Evolutionary conservation across 352 stramenopile genomes (phyloP).

Genomic region (Globisporangium takayamanum): DNA sequence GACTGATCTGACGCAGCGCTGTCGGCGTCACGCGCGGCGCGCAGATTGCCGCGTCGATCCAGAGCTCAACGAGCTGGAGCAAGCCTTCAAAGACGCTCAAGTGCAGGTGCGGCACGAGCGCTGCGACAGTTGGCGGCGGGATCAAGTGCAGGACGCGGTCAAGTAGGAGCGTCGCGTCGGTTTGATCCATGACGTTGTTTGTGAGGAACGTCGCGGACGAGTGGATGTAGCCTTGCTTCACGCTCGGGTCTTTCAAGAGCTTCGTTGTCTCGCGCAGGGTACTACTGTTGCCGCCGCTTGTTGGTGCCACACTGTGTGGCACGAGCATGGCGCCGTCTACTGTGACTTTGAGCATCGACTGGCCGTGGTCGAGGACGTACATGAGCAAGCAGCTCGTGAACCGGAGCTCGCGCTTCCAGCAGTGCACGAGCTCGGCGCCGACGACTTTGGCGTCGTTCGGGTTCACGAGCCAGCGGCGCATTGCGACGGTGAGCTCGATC

Average conservation of each 20-base stretch:
- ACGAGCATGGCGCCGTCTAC: slow-evolving; percentile 49
- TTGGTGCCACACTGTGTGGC: slow-evolving; percentile 19
- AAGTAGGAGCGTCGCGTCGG: slow-evolving; percentile 64
- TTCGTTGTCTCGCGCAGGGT: slow-evolving; percentile 10
- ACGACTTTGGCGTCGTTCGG: slow-evolving; percentile 50
- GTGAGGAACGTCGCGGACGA: slow-evolving; percentile 67
- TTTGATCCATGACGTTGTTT: slow-evolving; percentile 44
- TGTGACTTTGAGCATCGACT: slow-evolving; percentile 65
- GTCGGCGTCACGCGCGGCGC: slow-evolving; percentile 45
- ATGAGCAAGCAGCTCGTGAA: slow-evolving; percentile 79
- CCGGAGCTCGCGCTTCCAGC: slow-evolving; percentile 79
- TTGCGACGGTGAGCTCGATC: slow-evolving; percentile 75
- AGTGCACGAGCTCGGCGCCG: slow-evolving; percentile 64
- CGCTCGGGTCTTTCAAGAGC: slow-evolving; percentile 33
- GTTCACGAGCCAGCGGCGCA: slow-evolving; percentile 73
- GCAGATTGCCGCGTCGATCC: slow-evolving; percentile 77
- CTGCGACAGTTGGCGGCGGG: slow-evolving; percentile 58
- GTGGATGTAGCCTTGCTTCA: slow-evolving; percentile 65
- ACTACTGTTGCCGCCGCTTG: slow-evolving; percentile 1
- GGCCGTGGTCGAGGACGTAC: slow-evolving; percentile 71
- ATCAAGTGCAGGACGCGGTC: slow-evolving; percentile 80
- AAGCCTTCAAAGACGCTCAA: slow-evolving; percentile 71
- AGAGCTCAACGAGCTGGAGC: slow-evolving; percentile 67
- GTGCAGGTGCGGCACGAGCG: slow-evolving; percentile 55
- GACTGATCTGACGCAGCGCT: slow-evolving; percentile 62